phyloP scores from a whole-genome alignment of 306 rosid species.

The Myrica gale region DNA sequence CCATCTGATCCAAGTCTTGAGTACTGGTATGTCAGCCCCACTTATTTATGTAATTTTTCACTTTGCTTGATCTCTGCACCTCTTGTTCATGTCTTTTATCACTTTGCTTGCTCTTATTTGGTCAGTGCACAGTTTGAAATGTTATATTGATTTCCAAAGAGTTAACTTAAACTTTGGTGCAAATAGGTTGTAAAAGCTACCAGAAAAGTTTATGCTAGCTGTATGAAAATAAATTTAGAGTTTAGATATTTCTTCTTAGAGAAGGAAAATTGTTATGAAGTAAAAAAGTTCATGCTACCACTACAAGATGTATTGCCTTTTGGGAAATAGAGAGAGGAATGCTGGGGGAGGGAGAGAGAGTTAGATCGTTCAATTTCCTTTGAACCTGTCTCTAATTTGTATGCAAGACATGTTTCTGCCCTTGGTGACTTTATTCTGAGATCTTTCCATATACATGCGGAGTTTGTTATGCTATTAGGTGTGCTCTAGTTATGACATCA shows the following conservation, averaged over 20 bases:
- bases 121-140: background rate
- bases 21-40: constrained; percentile 65
- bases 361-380: background rate
- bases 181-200: background rate
- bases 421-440: constrained; percentile 19
- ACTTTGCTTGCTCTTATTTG: constrained; percentile 12
- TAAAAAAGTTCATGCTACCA: no score
- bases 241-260: background rate
- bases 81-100: constrained; percentile 20
- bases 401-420: background rate
- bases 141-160: background rate
- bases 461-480: constrained; percentile 10
- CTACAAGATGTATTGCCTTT: background rate
- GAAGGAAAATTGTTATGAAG: background rate
- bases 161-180: background rate
- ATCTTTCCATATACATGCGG: constrained; percentile 4
- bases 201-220: no score
- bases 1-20: constrained; percentile 96
- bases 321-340: background rate
- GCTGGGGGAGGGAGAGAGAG: no score
- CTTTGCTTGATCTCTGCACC: constrained; percentile 24
- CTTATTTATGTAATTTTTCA: constrained; percentile 20
- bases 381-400: background rate
- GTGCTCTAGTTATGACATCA: constrained; percentile 30
- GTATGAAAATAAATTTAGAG: background rate